Percentiles rank a stretch among this genome's conserved stretches.
phyloP scores from a whole-genome alignment of 331 rosid genomes.

The Malus hybrid region DNA sequence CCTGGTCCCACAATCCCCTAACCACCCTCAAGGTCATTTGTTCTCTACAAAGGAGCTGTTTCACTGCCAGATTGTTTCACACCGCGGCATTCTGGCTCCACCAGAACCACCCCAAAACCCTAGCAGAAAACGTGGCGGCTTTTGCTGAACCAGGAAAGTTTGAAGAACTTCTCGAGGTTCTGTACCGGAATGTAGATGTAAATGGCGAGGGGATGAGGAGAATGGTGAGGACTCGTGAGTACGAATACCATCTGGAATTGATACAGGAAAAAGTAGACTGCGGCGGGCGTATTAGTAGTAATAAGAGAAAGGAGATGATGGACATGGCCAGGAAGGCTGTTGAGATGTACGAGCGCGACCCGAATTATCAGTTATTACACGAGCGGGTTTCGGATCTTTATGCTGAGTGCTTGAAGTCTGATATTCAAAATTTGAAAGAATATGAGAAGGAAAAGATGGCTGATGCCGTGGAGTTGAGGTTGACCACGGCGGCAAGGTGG shows the following conservation, averaged over 20 bases:
- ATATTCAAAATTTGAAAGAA: background rate
- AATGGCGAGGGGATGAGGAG: conserved; percentile 4
- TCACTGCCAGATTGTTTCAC: conserved; percentile 23
- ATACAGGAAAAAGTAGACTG: background rate
- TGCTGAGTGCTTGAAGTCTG: conserved; percentile 6
- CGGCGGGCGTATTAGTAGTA: conserved; percentile 3
- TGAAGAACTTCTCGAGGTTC: conserved; percentile 56
- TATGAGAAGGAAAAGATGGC: background rate
- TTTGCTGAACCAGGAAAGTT: conserved; percentile 42
- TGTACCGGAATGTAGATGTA: conserved; percentile 43
- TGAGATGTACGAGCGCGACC: background rate
- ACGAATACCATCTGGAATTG: background rate
- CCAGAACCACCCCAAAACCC: conserved; percentile 43
- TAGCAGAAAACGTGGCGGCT: conserved; percentile 35
- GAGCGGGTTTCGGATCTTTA: conserved; percentile 19
- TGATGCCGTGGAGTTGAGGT: background rate
- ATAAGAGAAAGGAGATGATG: background rate
- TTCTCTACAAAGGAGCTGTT: too few species aligned
- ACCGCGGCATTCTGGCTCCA: conserved; percentile 54
- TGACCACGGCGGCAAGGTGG: background rate
- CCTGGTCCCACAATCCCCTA: conserved; percentile 40
- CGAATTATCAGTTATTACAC: background rate
- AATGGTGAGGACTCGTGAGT: background rate
- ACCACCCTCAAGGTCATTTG: too few species aligned
- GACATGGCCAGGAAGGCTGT: conserved; percentile 23